Evolutionary conservation across 2,329 filamentous ascomycete genomes (phyloP).

Genomic region (Ophiostoma triangulosporum): DNA sequence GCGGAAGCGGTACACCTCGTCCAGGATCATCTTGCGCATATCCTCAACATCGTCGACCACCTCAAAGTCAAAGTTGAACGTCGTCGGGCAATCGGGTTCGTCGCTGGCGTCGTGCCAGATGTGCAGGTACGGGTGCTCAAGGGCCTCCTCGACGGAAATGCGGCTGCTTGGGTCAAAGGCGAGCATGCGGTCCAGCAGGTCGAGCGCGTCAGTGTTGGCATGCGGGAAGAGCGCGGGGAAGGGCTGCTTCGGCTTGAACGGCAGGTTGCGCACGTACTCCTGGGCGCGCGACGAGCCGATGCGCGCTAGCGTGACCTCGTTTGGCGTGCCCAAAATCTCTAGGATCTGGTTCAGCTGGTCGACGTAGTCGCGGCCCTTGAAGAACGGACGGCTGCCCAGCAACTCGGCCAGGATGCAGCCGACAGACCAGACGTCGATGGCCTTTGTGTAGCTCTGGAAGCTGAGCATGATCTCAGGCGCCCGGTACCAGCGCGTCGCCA

Average conservation of each 20-base stretch:
- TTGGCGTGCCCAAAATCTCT: slow-evolving; percentile 92
- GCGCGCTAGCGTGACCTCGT: slow-evolving; percentile 82
- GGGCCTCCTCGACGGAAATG: slow-evolving; percentile 85
- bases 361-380: slow-evolving; percentile 98
- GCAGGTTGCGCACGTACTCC: slow-evolving; percentile 95
- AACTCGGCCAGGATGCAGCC: slow-evolving; percentile 96
- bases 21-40: slow-evolving; percentile 94
- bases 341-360: slow-evolving; percentile 99
- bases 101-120: slow-evolving; percentile 98
- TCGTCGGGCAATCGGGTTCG: slow-evolving; percentile 83
- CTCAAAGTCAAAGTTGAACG: slow-evolving; percentile 97
- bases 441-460: slow-evolving; percentile 99
- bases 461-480: slow-evolving; percentile 98
- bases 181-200: slow-evolving; percentile 92
- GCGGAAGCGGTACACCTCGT: slow-evolving; percentile 85
- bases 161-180: slow-evolving; percentile 90
- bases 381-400: slow-evolving; percentile 90
- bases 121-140: slow-evolving; percentile 90
- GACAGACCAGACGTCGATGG: slow-evolving; percentile 98
- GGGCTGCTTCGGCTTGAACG: slow-evolving; percentile 83
- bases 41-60: slow-evolving; percentile 88
- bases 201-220: slow-evolving; percentile 89
- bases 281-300: slow-evolving; percentile 93
- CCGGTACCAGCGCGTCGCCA: slow-evolving; percentile 88
- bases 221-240: slow-evolving; percentile 84